Base-by-base conservation (phyloP, 345 rosid species). In the Erysimum cheiranthoides region DNA sequence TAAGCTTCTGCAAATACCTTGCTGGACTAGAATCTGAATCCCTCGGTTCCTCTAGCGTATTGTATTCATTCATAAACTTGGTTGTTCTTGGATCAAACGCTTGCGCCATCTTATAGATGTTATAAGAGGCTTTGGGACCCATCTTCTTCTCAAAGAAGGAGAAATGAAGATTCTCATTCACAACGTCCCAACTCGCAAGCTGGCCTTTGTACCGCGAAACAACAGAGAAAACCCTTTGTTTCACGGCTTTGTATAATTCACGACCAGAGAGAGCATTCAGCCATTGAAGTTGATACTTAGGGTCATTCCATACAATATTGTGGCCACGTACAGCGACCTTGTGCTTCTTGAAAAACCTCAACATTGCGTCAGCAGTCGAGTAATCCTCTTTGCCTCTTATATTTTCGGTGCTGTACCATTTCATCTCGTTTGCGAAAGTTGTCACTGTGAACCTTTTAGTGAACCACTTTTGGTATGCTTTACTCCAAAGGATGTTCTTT, bases 401-500 rank as follows among this genome's bases (percentile, higher is more conserved):
- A 0, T 6, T 8, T 73, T 93, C 97, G 0, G 73, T 91, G 80
- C 81, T 79, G 70, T 91, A 86, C 98, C 98, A 93, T 61, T 93
- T 93, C 93, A 93, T 82, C 80, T 89, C 98, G 53, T 93, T 43
- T n/a, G 78, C 93, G 11, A 93, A 93, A 30, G 86, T 70, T 3
- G 98, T 83, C 53, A 87, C 85, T 5, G 32, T 74, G 81, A 93
- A 93, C 58, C 93, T 87, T 16, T 89, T 70, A 4, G 90, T 82
- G 87, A 90, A 91, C 98, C 97, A 94, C 8, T 84, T 63, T 61
- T 85, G 88, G 76, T 90, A 90, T 31, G 85, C 78, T 1, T 71
- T 11, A 71, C 79, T 85, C 34, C 4, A 52, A 54, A 93, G 85
- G 76, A 90, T 90, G 87, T 89, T 84, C 30, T 76, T 82, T 83